Evolutionary conservation across 805 yeast species (phyloP).

Genomic region (Kodamaea hsintzibuensis): DNA sequence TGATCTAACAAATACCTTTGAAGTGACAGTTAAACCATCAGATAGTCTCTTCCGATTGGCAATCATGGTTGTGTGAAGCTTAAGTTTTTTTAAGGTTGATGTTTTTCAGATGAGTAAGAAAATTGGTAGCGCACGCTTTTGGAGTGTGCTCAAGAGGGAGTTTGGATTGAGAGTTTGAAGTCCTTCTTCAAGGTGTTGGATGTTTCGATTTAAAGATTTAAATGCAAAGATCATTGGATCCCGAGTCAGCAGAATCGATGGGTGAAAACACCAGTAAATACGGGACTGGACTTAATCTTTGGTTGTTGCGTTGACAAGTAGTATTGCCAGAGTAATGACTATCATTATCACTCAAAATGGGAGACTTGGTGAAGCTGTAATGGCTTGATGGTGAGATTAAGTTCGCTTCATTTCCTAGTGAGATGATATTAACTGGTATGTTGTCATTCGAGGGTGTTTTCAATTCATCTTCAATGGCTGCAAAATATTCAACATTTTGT

Average conservation of each 20-base stretch:
- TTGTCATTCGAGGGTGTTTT: not conserved
- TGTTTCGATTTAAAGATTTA: not conserved
- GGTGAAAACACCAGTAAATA: not conserved
- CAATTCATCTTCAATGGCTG: not conserved
- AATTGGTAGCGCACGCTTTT: not conserved
- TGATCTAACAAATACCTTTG: slow-evolving; percentile 89
- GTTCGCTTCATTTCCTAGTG: not conserved
- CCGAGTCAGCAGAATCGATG: not conserved
- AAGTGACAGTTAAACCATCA: slow-evolving; percentile 60
- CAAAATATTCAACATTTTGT: not conserved
- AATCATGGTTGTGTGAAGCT: slow-evolving; percentile 14
- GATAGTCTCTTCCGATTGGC: slow-evolving; percentile 37
- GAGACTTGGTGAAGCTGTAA: slow-evolving; percentile 5
- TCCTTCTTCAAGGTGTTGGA: not conserved
- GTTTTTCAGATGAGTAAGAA: not conserved
- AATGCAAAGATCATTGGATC: not conserved
- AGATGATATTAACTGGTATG: not conserved
- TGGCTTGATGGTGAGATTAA: not conserved
- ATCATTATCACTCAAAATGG: not conserved
- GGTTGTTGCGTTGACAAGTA: not conserved
- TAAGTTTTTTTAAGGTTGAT: not conserved
- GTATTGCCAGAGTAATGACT: not conserved
- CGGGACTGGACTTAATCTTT: not conserved
- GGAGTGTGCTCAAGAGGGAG: not conserved
- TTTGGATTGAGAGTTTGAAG: too few species aligned